Conservation (phyloP, 2,329 filamentous ascomycete species). For the Plectosphaerella sp. region DNA sequence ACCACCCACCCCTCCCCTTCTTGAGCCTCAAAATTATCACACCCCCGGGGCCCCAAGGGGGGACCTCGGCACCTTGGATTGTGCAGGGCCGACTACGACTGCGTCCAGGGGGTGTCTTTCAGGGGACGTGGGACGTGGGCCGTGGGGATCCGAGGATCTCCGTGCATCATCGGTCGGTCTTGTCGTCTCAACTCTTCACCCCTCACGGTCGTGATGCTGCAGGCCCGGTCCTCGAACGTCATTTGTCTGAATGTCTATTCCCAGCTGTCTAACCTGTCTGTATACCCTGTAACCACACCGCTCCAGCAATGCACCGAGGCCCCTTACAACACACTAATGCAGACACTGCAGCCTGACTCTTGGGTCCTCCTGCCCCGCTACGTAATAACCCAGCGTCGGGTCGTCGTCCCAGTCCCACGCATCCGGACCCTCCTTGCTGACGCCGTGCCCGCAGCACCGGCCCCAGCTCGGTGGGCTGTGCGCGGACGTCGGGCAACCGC, state of each 20-base stretch:
- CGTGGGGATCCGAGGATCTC: background rate
- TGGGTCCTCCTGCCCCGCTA: background rate
- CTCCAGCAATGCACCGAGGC: no score
- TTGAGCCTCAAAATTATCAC: background rate
- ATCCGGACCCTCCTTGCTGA: no score
- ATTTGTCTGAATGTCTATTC: no score
- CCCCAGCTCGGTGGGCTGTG: no score
- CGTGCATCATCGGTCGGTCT: background rate
- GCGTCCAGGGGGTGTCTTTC: background rate
- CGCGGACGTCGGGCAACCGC: background rate
- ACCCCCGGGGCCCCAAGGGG: background rate
- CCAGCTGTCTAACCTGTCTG: no score
- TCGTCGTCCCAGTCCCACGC: no score
- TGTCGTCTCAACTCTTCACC: background rate
- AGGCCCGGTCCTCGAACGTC: background rate
- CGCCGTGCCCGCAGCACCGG: no score
- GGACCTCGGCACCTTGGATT: no score
- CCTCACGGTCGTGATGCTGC: background rate
- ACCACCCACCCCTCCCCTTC: background rate
- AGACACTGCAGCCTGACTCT: background rate
- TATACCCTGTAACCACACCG: no score
- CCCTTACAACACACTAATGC: background rate
- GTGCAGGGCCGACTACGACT: background rate
- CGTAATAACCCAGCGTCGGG: background rate
- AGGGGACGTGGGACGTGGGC: background rate